Conservation (phyloP, 305 asterid genomes). For the Solanum hybrid region DNA sequence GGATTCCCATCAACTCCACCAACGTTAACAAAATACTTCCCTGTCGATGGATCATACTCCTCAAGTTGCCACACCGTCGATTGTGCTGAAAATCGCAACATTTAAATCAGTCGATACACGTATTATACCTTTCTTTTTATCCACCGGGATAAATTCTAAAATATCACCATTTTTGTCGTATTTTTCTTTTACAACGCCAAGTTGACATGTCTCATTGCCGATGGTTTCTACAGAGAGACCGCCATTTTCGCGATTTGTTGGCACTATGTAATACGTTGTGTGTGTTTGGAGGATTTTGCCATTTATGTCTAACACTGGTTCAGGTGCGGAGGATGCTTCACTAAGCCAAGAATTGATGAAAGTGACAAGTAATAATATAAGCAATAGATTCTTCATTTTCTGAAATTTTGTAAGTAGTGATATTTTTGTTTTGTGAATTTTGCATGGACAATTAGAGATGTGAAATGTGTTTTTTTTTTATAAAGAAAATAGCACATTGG, state of each 20-base stretch:
- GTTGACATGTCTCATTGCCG: neutral
- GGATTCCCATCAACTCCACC: no score
- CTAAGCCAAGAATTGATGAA: neutral
- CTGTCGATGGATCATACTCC: neutral
- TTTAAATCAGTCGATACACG: slow-evolving; percentile 8
- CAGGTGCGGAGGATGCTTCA: neutral
- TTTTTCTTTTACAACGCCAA: neutral
- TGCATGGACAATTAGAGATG: neutral
- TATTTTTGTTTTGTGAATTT: neutral
- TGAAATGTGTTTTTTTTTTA: neutral
- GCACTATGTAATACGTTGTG: neutral
- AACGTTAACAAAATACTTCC: no score
- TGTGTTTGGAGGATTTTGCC: neutral
- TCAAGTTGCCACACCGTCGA: neutral
- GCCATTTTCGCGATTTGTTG: neutral
- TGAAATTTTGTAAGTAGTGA: neutral
- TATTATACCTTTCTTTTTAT: neutral
- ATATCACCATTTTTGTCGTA: neutral
- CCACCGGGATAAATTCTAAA: neutral
- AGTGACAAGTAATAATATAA: neutral
- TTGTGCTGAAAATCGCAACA: neutral
- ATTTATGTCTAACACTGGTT: neutral
- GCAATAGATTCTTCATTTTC: neutral
- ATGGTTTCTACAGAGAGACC: neutral
- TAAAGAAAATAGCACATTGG: neutral